Percentiles rank a stretch among this genome's conserved stretches.
phyloP scores from a whole-genome alignment of 1,139 yeast genomes.

The Dujonia santamariae region DNA sequence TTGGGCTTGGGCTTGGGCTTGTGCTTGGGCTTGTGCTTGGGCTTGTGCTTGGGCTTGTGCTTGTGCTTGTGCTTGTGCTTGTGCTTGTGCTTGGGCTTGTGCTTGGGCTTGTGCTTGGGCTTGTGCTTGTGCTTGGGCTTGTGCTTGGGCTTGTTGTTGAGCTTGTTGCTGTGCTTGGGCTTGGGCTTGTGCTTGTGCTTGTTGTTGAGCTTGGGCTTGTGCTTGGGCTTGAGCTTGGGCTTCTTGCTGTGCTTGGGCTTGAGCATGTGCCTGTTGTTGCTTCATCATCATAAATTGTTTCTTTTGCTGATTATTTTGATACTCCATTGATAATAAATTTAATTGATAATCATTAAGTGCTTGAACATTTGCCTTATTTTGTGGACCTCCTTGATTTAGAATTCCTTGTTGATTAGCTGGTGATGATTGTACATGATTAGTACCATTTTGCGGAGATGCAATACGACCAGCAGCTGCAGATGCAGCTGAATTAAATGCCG shows the following conservation, averaged over 20 bases:
- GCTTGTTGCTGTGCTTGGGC: slow-evolving; percentile 7
- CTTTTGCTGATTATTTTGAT: slow-evolving; percentile 24
- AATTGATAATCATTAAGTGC: slow-evolving; percentile 24
- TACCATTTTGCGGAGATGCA: background rate
- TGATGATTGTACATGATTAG: background rate
- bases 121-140: slow-evolving; percentile 1
- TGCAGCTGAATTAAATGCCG: background rate
- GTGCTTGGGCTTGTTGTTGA: slow-evolving; percentile 2
- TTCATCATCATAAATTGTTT: slow-evolving; percentile 23
- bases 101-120: background rate
- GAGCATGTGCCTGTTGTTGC: slow-evolving; percentile 13
- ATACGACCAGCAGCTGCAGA: background rate
- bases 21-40: background rate
- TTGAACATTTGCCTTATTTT: too few relatives aligned
- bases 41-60: slow-evolving; percentile 7
- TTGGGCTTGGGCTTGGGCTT: slow-evolving; percentile 1
- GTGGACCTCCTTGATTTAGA: too few relatives aligned
- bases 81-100: slow-evolving; percentile 1
- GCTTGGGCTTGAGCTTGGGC: slow-evolving; percentile 11
- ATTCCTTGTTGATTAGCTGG: background rate
- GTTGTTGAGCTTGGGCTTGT: slow-evolving; percentile 8
- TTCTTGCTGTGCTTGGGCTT: slow-evolving; percentile 4
- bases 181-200: slow-evolving; percentile 8
- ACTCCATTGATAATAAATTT: slow-evolving; percentile 24
- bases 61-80: slow-evolving; percentile 5